Evolutionary conservation across 805 yeast genomes (phyloP).

Genomic region (Pichia deserticola): DNA sequence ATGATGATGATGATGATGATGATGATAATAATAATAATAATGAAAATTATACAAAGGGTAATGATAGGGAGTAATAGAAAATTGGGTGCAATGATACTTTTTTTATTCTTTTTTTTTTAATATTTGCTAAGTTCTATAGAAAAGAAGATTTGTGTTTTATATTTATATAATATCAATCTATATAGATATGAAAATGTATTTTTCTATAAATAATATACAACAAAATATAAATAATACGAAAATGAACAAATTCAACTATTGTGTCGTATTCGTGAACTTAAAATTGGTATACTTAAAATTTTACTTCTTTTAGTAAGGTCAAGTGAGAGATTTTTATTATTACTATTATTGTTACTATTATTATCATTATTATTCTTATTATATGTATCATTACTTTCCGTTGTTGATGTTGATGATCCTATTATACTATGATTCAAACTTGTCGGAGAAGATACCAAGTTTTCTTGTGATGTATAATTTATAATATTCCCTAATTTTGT

Average conservation of each 20-base stretch:
- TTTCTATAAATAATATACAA: too few species aligned
- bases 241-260: slow-evolving; percentile 3
- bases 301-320: slow-evolving; percentile 6
- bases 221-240: too few species aligned
- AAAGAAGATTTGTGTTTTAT: too few species aligned
- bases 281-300: slow-evolving; percentile 27
- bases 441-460: slow-evolving; percentile 7
- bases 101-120: too few species aligned
- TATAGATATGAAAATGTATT: too few species aligned
- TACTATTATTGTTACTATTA: neutral
- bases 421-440: neutral
- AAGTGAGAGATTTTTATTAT: neutral
- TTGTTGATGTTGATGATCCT: too few species aligned
- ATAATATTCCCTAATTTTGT: slow-evolving; percentile 20
- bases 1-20: neutral
- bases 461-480: slow-evolving; percentile 21
- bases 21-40: neutral
- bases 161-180: too few species aligned
- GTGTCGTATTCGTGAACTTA: slow-evolving; percentile 21
- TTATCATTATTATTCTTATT: neutral
- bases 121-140: too few species aligned
- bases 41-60: neutral
- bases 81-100: too few species aligned
- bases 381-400: too few species aligned
- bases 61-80: neutral